These are phyloP conservation scores for Pyricularia pennisetigena DNA, from an alignment of 2,329 filamentous ascomycete species.

Conservation along the genomic window DNA sequence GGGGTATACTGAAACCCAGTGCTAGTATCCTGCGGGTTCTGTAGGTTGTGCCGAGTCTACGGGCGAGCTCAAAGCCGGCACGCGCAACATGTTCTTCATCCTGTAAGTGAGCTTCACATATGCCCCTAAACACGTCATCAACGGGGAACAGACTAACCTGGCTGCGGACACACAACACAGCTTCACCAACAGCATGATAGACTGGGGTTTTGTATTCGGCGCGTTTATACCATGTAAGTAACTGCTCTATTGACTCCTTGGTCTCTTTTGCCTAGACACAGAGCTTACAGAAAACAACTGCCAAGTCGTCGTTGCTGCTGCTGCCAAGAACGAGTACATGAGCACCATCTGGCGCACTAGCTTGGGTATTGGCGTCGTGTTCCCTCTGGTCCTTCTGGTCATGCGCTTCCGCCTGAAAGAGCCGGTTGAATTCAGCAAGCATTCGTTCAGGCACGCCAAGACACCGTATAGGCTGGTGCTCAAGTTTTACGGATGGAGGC, in stretches of 20 bases:
- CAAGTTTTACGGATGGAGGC: slow-evolving; percentile 63
- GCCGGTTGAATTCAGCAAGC: slow-evolving; percentile 64
- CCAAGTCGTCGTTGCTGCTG: slow-evolving; percentile 41
- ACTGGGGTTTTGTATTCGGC: slow-evolving; percentile 68
- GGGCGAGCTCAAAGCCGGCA: slow-evolving; percentile 69
- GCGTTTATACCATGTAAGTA: slow-evolving; percentile 56
- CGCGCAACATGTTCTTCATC: slow-evolving; percentile 85
- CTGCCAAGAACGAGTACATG: slow-evolving; percentile 49
- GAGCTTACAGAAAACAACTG: background rate
- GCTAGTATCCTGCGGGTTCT: slow-evolving; percentile 69
- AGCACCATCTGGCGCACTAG: slow-evolving; percentile 74
- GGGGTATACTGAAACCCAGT: background rate
- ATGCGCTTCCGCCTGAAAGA: slow-evolving; percentile 66
- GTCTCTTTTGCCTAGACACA: background rate
- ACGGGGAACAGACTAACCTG: slow-evolving; percentile 28
- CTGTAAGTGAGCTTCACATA: slow-evolving; percentile 58
- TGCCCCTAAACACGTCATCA: slow-evolving; percentile 59
- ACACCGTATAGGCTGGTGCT: slow-evolving; percentile 46
- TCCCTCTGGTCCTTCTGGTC: slow-evolving; percentile 61
- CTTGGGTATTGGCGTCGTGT: slow-evolving; percentile 69
- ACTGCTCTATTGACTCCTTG: background rate
- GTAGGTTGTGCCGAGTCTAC: slow-evolving; percentile 79
- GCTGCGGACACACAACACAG: slow-evolving; percentile 7
- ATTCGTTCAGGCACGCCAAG: slow-evolving; percentile 54
- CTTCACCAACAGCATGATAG: slow-evolving; percentile 16